Evolutionary conservation across 2,329 filamentous ascomycete species (phyloP), one percentile per base, ranked within the genome.

Genomic region (Ampelomyces quisqualis): DNA sequence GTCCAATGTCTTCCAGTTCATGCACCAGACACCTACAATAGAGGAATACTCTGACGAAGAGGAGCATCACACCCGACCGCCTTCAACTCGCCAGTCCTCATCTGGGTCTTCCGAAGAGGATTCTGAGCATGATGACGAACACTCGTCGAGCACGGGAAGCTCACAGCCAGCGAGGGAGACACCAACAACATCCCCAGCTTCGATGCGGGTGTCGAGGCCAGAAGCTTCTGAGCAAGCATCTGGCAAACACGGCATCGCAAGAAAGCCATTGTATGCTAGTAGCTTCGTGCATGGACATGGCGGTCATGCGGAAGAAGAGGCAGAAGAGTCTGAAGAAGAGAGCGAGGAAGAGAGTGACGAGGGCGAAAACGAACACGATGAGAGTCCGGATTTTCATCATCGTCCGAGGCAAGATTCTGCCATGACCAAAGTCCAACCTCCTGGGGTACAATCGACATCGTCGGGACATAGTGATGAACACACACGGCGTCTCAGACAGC

Each of bases 181-280:
- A 11, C 57, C 57, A 10, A 49, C 53, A 38, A 64, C 57, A 7
- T 67, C 62, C 18, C 64, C 62, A 30, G 51, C 60, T 10, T 61
- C 57, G 24, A 50, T 45, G 19, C 52, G 53, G 14, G 51, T 39
- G 34, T 42, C 46, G 6, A 41, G 50, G 21, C 27, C 37, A 29
- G 38, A 50, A 7, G 39, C 40, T 17, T 37, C 45, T 10, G 47
- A 35, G 18, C 43, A 54, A 33, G 42, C 53, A 32, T 17, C 23
- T 4, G 54, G 47, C 19, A 46, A 43, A 4, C 47, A 46, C 13
- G 46, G 32, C 4, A 36, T 59, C 19, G 58, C 56, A 37, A 58
- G 55, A 28, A 60, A 58, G 29, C 65, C 67, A 11, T 47, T 64
- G 4, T 58, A 60, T 32, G 58, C 57, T 23, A 62, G 62, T 33